A percentile compares a stretch with the other conserved stretches of the same genome.
Evolutionary conservation across 2,329 filamentous ascomycete genomes (phyloP).

Genomic region (Fusarium metavorans): DNA sequence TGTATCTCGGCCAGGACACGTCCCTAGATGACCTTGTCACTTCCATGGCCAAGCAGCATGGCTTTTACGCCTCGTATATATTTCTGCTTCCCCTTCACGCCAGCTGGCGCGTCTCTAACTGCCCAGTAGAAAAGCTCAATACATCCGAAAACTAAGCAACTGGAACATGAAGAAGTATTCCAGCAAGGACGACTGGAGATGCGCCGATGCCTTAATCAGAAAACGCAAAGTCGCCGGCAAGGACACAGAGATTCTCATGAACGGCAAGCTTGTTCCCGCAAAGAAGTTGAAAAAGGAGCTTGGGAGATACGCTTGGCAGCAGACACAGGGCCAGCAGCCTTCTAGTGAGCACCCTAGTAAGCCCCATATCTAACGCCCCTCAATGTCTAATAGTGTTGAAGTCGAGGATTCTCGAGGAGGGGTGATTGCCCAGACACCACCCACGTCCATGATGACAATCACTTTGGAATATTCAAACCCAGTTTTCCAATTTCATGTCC

Average conservation of each 20-base stretch:
- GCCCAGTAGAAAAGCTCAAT: not conserved
- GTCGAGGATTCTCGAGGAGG: not conserved
- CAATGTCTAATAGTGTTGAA: not conserved
- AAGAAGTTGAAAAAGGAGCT: not conserved
- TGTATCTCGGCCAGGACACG: not conserved
- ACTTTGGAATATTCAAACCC: not conserved
- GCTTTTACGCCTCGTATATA: not conserved
- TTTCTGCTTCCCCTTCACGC: too few species aligned
- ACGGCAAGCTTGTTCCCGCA: not conserved
- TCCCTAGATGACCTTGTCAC: not conserved
- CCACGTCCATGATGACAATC: not conserved
- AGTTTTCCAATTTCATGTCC: not conserved
- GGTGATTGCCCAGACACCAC: not conserved
- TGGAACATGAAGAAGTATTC: not conserved
- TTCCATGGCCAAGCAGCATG: not conserved
- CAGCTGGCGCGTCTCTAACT: not conserved
- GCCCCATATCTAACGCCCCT: not conserved
- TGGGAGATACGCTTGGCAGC: not conserved
- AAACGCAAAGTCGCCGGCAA: not conserved
- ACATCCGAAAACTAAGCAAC: not conserved
- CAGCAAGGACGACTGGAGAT: not conserved
- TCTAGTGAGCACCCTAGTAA: not conserved
- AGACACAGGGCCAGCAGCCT: not conserved
- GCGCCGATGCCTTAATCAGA: not conserved
- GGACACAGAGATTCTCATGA: not conserved